These are phyloP conservation scores for Sextonia rubra DNA, from an alignment of 164 flowering plant species.

Conservation along the genomic window DNA sequence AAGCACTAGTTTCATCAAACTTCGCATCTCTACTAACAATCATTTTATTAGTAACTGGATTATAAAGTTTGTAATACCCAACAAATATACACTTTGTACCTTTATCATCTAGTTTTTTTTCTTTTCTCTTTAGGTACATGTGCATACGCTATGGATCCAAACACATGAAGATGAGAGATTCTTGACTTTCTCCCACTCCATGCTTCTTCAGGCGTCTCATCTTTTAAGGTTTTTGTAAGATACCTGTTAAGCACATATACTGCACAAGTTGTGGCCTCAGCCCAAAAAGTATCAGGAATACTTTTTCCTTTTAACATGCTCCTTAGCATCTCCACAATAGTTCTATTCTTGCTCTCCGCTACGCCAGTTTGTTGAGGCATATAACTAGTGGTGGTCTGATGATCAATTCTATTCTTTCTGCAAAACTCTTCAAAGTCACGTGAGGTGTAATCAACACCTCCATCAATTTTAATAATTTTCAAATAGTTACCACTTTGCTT, in stretches of 20 bases:
- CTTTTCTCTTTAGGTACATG: not conserved
- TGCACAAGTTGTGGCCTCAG: not conserved
- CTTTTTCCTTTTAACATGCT: not conserved
- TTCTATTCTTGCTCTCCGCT: too few relatives aligned
- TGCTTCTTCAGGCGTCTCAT: not conserved
- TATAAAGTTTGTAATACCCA: not conserved
- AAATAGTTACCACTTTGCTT: not conserved
- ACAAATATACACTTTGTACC: not conserved
- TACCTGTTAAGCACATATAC: not conserved
- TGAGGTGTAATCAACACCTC: not conserved
- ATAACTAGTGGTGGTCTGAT: too few relatives aligned
- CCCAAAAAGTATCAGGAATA: not conserved
- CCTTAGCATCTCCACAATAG: not conserved
- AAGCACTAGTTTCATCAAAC: not conserved
- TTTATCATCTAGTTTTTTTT: not conserved
- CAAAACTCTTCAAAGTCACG: not conserved
- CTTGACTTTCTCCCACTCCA: constrained; percentile 2
- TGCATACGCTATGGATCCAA: not conserved
- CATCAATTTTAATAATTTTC: not conserved
- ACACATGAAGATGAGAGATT: not conserved
- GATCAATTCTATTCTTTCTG: too few relatives aligned
- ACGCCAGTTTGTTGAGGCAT: too few relatives aligned
- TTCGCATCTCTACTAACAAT: not conserved
- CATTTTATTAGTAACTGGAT: not conserved
- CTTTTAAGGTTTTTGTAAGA: not conserved